Conservation (phyloP, 139 green algal species). For the Tetradesmus obliquus region DNA sequence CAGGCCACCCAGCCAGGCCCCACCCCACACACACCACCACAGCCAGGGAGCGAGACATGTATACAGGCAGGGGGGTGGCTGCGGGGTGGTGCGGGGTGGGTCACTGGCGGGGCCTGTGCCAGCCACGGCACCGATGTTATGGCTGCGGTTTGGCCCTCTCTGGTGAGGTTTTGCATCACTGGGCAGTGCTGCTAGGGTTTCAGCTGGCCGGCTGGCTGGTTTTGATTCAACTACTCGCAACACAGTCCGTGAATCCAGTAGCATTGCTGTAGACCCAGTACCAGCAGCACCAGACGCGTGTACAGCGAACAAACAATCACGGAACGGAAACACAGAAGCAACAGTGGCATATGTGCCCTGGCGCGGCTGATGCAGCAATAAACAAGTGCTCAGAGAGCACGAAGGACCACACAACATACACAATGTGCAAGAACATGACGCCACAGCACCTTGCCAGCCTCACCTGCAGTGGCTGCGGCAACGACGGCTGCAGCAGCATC, state of each 20-base stretch:
- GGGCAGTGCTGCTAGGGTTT: background rate
- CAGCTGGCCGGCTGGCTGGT: background rate
- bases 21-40: background rate
- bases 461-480: conserved; percentile 38
- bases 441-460: background rate
- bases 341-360: too few relatives aligned
- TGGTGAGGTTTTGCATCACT: background rate
- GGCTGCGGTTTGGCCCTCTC: background rate
- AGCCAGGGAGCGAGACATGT: background rate
- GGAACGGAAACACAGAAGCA: background rate
- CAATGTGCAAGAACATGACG: too few relatives aligned
- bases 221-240: background rate
- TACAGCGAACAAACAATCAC: background rate
- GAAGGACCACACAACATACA: background rate
- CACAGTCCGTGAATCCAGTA: too few relatives aligned
- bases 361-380: background rate
- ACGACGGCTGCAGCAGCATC: conserved; percentile 35
- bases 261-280: background rate
- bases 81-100: background rate
- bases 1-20: background rate
- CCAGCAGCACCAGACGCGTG: background rate
- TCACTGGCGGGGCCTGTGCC: background rate
- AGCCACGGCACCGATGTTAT: conserved; percentile 2
- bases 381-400: background rate
- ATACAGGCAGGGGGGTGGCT: background rate